Conservation (phyloP, 192 early-diverging fungal species). For the Entomortierella chlamydospora region DNA sequence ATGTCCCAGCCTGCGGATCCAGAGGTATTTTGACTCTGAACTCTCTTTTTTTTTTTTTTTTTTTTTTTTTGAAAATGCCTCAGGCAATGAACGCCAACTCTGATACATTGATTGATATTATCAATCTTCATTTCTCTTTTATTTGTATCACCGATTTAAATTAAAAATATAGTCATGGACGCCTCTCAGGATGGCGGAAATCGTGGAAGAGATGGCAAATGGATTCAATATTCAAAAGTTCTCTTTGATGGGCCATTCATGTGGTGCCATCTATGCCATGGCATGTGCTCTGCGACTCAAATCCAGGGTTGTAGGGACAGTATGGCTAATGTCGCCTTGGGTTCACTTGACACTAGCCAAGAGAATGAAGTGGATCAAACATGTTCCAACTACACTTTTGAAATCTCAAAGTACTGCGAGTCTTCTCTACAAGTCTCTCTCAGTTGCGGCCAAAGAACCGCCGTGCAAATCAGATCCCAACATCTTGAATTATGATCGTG, state of each 20-base stretch:
- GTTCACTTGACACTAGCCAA: conserved; percentile 55
- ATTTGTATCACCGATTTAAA: neutral
- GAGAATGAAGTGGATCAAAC: conserved; percentile 57
- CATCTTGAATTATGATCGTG: conserved; percentile 47
- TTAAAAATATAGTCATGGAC: conserved; percentile 44
- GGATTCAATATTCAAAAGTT: conserved; percentile 59
- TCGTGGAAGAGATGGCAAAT: conserved; percentile 51
- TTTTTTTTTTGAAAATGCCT: neutral
- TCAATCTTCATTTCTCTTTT: neutral
- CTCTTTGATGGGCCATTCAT: conserved; percentile 57
- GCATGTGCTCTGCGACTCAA: conserved; percentile 55
- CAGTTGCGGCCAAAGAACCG: conserved; percentile 52
- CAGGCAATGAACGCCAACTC: neutral
- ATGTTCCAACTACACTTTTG: conserved; percentile 52
- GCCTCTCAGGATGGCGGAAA: conserved; percentile 52
- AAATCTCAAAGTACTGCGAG: conserved; percentile 50
- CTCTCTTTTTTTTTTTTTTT: neutral
- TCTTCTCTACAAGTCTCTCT: conserved; percentile 51
- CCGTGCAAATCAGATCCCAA: conserved; percentile 36
- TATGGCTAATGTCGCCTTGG: conserved; percentile 58
- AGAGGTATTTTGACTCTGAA: conserved; percentile 26
- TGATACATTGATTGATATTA: neutral
- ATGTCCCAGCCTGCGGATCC: conserved; percentile 49
- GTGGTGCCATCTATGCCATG: conserved; percentile 58
- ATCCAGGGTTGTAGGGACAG: conserved; percentile 51